Evolutionary conservation across 345 rosid species (phyloP), one percentile per base, ranked within the genome.

Genomic region (Limnanthes douglasii): DNA sequence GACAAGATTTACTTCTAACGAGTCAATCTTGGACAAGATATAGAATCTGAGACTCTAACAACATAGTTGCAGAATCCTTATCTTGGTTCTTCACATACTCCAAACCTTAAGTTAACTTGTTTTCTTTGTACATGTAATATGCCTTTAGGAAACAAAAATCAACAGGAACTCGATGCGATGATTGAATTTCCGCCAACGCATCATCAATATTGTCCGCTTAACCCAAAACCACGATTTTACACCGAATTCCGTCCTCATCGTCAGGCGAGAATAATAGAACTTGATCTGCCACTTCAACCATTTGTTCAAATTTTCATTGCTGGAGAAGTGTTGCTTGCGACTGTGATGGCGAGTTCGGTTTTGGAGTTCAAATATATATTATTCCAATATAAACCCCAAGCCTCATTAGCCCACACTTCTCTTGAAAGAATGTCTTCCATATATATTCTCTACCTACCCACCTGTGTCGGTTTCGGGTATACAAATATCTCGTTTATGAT

Each of bases 91-190:
- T 69, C 55, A 90, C 42, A 31, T 46, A 61, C 24, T 28, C 76
- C 50, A 77, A 42, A 8, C 94, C 95, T 36, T 80, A 86, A 32
- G 72, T 75, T 46, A 77, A 46, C 67, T 77, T 79, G 72, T 90
- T 79, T 48, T 68, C 81, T 46, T 86, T 73, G 73, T 90, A 90
- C 13, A 76, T 64, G 61, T 95, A 84, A 64, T 90, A 90, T 10
- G 94, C 98, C 98, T 80, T 73, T 17, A 51, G 59, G 55, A 74
- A 77, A 31, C 66, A 52, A 32, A 84, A 70, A 62, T 83, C 92
- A 26, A 61, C 28, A 2, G 64, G 57, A 23, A 60, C 44, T 30
- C 39, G 74, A 19, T 40, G 62, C 21, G 56, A 36, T 1, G 86
- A 62, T 1, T 65, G 75, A 54, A 84, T 66, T 0, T 63, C 33